Conservation (phyloP, 1,284 basidiomycete species). For the Sphaerobolus stellatus region DNA sequence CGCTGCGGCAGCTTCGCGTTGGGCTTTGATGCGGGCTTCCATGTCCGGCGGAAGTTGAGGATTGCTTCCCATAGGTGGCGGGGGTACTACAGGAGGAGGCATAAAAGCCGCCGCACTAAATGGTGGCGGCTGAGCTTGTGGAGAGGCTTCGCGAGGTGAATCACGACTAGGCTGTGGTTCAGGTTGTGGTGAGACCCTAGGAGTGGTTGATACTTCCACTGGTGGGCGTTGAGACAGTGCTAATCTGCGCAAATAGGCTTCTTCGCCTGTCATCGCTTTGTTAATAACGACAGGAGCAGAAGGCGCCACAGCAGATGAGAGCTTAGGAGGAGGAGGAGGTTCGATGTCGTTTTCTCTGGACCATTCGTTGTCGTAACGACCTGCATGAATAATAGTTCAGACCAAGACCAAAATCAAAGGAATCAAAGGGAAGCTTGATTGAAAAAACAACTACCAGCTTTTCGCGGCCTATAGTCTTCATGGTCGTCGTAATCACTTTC, state of each 20-base stretch:
- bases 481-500: no score
- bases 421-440: no score
- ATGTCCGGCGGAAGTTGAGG: slow-evolving; percentile 28
- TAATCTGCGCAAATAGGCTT: slow-evolving; percentile 63
- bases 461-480: no score
- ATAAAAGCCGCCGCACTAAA: slow-evolving; percentile 54
- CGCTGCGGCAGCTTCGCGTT: slow-evolving; percentile 73
- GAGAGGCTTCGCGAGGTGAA: slow-evolving; percentile 12
- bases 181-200: slow-evolving; percentile 27
- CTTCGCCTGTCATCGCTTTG: slow-evolving; percentile 52
- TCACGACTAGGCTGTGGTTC: slow-evolving; percentile 35
- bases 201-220: slow-evolving; percentile 19
- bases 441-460: no score
- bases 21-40: slow-evolving; percentile 55
- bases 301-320: slow-evolving; percentile 22
- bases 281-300: slow-evolving; percentile 29
- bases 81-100: slow-evolving; percentile 35
- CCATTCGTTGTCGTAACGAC: slow-evolving; percentile 61
- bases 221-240: slow-evolving; percentile 47
- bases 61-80: slow-evolving; percentile 20
- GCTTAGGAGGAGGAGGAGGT: slow-evolving; percentile 30
- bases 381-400: no score
- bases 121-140: slow-evolving; percentile 38
- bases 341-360: slow-evolving; percentile 45
- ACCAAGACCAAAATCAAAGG: slow-evolving; percentile 7